Evolutionary conservation across 495 filamentous ascomycete species (phyloP), one percentile per base, ranked within the genome.

Genomic region (Wilcoxina mikolae): DNA sequence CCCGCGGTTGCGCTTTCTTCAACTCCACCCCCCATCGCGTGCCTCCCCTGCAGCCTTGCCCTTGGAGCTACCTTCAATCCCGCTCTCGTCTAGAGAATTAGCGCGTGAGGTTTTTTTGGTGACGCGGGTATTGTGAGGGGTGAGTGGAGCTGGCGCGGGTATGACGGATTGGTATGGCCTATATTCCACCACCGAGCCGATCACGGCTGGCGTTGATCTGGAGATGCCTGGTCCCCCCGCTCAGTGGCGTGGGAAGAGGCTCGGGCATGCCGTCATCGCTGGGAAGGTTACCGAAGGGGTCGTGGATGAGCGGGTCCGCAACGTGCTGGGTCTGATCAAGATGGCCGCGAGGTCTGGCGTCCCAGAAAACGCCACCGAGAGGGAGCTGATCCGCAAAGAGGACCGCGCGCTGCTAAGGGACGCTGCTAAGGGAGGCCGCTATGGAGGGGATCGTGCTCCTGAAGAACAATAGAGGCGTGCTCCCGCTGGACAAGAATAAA

Each of bases 151-250:
- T 52, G 85, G 84, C 4, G 64, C 79, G 17, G 77, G 86, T 46
- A 81, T 87, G 70, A 82, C 79, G 22, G 84, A 87, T 63, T 88
- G 83, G 84, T 76, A 72, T 48, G 79, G 74, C 60, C 76, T 76
- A 1, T 86, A 89, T 62, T 83, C 81, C 25, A 82, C 77, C 0
- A 74, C 75, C 18, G 78, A 83, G 52, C 78, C 83, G 1, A 77
- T 89, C 60, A 79, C 79, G 51, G 81, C 81, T 11, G 85, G 84
- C 4, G 78, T 82, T 31, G 85, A 90, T 61, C 72, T 87, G 48
- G 84, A 90, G 60, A 87, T 90, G 71, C 85, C 85, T 3, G 81
- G 77, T 17, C 83, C 83, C 25, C 82, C 83, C 25, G 75, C 76
- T 1, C 78, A 80, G 62, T 82, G 80, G 77, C 78, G 84, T 39